phyloP scores from a whole-genome alignment of 2,329 filamentous ascomycete species.

The Epichloe aotearoae region DNA sequence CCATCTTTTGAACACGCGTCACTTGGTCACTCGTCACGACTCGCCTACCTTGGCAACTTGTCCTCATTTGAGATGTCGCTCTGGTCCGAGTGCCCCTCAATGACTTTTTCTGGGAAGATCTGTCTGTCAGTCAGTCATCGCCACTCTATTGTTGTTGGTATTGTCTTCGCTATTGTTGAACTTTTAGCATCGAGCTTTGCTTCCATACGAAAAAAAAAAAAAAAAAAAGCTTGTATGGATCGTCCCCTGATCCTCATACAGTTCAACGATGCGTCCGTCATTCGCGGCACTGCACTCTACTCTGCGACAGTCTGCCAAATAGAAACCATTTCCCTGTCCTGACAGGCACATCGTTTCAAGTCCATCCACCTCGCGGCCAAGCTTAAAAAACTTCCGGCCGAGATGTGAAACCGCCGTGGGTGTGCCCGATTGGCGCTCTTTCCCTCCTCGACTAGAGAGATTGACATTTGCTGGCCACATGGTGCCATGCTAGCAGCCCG shows the following conservation, averaged over 20 bases:
- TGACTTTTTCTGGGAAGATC: not conserved
- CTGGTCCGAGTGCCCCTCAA: not conserved
- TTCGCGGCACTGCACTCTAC: not conserved
- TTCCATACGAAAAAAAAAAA: not conserved
- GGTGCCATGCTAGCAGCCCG: too few relatives aligned
- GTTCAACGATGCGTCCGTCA: too few relatives aligned
- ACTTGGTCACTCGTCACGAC: too few relatives aligned
- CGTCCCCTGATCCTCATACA: not conserved
- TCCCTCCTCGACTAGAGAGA: not conserved
- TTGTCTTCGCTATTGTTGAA: conserved; percentile 4
- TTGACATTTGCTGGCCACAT: not conserved
- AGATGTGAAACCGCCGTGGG: not conserved
- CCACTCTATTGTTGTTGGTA: conserved; percentile 2
- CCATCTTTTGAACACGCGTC: too few relatives aligned
- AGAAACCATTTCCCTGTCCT: not conserved
- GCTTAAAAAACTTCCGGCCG: not conserved
- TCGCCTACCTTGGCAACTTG: not conserved
- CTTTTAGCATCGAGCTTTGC: not conserved
- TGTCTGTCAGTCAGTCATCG: not conserved
- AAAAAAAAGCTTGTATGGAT: not conserved
- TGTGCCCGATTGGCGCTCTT: not conserved
- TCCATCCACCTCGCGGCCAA: not conserved
- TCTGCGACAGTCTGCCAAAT: not conserved
- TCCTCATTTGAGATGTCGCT: not conserved
- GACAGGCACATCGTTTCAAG: not conserved